These are phyloP conservation scores for Phytopythium litorale DNA, from an alignment of 352 stramenopile species.

Conservation along the genomic window DNA sequence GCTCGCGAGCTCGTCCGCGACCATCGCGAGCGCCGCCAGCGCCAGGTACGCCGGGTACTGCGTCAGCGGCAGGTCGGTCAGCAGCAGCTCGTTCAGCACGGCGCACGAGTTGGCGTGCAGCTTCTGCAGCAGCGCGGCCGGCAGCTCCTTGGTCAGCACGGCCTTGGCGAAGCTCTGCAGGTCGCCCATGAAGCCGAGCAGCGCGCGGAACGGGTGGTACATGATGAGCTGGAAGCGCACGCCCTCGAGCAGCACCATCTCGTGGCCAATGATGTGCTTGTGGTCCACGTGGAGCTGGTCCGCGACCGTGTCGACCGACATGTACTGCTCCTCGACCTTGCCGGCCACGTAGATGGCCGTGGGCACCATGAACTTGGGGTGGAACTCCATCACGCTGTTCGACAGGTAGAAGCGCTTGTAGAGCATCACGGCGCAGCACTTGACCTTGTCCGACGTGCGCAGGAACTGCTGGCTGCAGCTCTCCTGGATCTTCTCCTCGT, in stretches of 20 bases:
- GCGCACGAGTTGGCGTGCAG: constrained; percentile 69
- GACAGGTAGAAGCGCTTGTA: constrained; percentile 90
- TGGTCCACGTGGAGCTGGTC: constrained; percentile 82
- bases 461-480: constrained; percentile 82
- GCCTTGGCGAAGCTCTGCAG: constrained; percentile 73
- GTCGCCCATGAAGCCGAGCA: constrained; percentile 83
- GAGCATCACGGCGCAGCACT: constrained; percentile 78
- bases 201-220: constrained; percentile 82
- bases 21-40: constrained; percentile 52
- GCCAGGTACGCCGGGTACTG: constrained; percentile 70
- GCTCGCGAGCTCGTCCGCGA: constrained; percentile 41
- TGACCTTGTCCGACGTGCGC: constrained; percentile 85
- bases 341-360: constrained; percentile 87
- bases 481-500: constrained; percentile 80
- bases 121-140: constrained; percentile 65
- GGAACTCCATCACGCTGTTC: constrained; percentile 88
- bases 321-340: constrained; percentile 90
- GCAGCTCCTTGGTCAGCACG: constrained; percentile 46
- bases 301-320: constrained; percentile 81
- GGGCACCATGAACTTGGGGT: constrained; percentile 82
- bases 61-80: constrained; percentile 65
- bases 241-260: constrained; percentile 86
- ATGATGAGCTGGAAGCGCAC: constrained; percentile 89
- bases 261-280: constrained; percentile 83
- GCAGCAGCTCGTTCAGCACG: constrained; percentile 73